Percentiles rank a stretch among this genome's conserved stretches.
Conservation (phyloP, 1,284 basidiomycete genomes). For the Lignosus rhinocerotis region DNA sequence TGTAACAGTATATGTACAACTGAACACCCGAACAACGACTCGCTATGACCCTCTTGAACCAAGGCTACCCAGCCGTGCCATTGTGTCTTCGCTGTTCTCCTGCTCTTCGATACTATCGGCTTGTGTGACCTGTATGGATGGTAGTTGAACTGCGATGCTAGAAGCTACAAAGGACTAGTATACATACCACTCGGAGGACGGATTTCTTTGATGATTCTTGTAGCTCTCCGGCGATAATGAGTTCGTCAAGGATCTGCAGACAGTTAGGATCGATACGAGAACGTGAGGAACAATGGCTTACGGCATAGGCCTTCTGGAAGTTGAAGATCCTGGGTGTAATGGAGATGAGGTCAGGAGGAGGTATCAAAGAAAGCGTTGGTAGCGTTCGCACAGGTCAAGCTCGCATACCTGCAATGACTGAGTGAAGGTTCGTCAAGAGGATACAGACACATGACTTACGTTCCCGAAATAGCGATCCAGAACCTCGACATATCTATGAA, state of each 20-base stretch:
- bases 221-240: conserved; percentile 97
- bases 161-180: background rate
- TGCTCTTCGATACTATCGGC: conserved; percentile 80
- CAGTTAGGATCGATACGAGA: conserved; percentile 3
- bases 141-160: background rate
- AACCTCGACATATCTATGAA: conserved; percentile 99
- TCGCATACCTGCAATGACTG: conserved; percentile 78
- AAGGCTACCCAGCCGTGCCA: conserved; percentile 63
- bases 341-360: conserved; percentile 3
- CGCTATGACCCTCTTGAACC: conserved; percentile 29
- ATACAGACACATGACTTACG: conserved; percentile 47
- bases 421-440: conserved; percentile 1
- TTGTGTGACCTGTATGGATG: conserved; percentile 67
- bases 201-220: conserved; percentile 99
- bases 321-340: conserved; percentile 81
- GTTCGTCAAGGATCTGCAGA: conserved; percentile 88
- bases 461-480: conserved; percentile 99
- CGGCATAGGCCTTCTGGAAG: conserved; percentile 96
- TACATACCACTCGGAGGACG: conserved; percentile 80
- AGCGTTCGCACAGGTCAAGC: conserved; percentile 73
- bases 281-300: conserved; percentile 39
- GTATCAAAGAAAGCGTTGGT: background rate
- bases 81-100: conserved; percentile 76
- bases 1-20: conserved; percentile 17
- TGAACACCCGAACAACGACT: background rate